phyloP scores from a whole-genome alignment of 2,329 filamentous ascomycete species.

The Phialophora macrospora region DNA sequence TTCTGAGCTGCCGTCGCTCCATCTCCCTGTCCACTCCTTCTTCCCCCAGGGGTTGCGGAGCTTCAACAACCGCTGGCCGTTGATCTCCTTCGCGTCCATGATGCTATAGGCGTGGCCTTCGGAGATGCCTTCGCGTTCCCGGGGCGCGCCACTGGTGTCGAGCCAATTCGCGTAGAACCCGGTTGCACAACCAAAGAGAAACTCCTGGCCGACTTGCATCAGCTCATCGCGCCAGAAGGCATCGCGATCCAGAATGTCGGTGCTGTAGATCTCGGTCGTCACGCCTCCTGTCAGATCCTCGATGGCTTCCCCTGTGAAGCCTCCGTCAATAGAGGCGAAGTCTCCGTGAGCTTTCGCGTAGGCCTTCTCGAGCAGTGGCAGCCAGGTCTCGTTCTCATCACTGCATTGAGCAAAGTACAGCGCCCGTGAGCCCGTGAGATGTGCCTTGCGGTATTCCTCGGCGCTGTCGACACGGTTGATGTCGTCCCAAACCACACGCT shows the following conservation, averaged over 20 bases:
- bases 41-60: slow-evolving; percentile 78
- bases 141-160: slow-evolving; percentile 24
- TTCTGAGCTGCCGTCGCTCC: slow-evolving; percentile 81
- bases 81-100: slow-evolving; percentile 64
- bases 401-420: slow-evolving; percentile 78
- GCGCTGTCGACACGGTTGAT: slow-evolving; percentile 72
- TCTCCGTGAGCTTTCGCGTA: slow-evolving; percentile 85
- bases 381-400: slow-evolving; percentile 80
- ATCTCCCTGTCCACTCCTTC: slow-evolving; percentile 78
- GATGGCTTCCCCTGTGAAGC: slow-evolving; percentile 69
- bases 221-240: slow-evolving; percentile 84
- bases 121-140: slow-evolving; percentile 45
- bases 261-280: slow-evolving; percentile 53
- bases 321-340: slow-evolving; percentile 74
- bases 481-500: slow-evolving; percentile 74
- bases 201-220: slow-evolving; percentile 78
- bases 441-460: slow-evolving; percentile 70
- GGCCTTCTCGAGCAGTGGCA: slow-evolving; percentile 79
- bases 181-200: slow-evolving; percentile 58
- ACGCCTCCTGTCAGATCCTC: slow-evolving; percentile 63
- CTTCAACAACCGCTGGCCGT: slow-evolving; percentile 65
- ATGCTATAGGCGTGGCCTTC: slow-evolving; percentile 63
- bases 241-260: slow-evolving; percentile 66
- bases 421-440: slow-evolving; percentile 76
- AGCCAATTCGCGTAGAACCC: slow-evolving; percentile 44